phyloP scores from a whole-genome alignment of 2,329 filamentous ascomycete species.

The Talaromyces sp. region DNA sequence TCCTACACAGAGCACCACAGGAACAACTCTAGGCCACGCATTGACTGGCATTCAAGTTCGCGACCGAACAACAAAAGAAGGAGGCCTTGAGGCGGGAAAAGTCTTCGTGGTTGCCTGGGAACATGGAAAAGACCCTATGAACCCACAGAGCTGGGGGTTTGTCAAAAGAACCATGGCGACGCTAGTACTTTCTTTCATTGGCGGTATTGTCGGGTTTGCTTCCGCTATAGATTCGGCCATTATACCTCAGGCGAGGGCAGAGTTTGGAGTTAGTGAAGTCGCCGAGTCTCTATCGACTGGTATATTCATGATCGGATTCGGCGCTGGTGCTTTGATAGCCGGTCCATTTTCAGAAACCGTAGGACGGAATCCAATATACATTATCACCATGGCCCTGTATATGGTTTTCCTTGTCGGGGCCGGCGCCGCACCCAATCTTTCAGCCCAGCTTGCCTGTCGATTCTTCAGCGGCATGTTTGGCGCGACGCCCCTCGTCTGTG shows the following conservation, averaged over 20 bases:
- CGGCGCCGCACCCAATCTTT: conserved; percentile 43
- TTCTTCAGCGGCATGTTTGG: conserved; percentile 46
- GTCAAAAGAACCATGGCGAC: conserved; percentile 24
- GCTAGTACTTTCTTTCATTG: conserved; percentile 33
- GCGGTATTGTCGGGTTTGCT: conserved; percentile 45
- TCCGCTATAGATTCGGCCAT: conserved; percentile 47
- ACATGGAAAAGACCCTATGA: conserved; percentile 35
- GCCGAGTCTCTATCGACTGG: conserved; percentile 42
- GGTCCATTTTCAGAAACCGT: conserved; percentile 45
- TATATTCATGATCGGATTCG: conserved; percentile 44
- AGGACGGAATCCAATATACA: conserved; percentile 46
- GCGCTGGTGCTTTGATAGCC: conserved; percentile 41
- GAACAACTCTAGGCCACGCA: conserved; percentile 17
- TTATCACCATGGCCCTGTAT: conserved; percentile 41
- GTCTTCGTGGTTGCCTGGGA: conserved; percentile 39
- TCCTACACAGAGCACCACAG: conserved; percentile 15
- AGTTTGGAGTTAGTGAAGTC: conserved; percentile 42
- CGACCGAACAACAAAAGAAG: conserved; percentile 15
- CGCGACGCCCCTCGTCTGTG: conserved; percentile 39
- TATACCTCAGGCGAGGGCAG: conserved; percentile 32
- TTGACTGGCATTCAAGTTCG: conserved; percentile 21
- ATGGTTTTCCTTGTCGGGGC: conserved; percentile 47
- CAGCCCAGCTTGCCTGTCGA: conserved; percentile 44
- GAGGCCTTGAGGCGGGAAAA: conserved; percentile 23
- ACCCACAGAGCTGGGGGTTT: conserved; percentile 43